These are phyloP conservation scores for Aspergillus cavernicola DNA, from an alignment of 495 filamentous ascomycete species.

Conservation along the genomic window DNA sequence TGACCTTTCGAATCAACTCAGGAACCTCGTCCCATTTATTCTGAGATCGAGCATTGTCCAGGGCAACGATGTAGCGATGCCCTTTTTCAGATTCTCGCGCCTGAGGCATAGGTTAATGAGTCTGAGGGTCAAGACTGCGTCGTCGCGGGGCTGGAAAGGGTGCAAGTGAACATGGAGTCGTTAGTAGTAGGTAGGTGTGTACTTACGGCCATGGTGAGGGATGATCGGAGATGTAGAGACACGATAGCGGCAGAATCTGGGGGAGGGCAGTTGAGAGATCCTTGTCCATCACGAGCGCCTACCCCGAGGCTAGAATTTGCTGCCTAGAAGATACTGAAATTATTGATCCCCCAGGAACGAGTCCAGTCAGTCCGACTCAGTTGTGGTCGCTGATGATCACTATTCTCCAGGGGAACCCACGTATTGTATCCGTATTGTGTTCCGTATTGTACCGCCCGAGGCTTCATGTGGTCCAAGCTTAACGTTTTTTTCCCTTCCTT, in stretches of 20 bases:
- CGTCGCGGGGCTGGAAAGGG: conserved; percentile 7
- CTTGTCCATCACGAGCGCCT: conserved; percentile 15
- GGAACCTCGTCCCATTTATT: conserved; percentile 87
- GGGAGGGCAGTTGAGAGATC: conserved; percentile 16
- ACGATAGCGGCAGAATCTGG: conserved; percentile 10
- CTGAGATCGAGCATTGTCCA: conserved; percentile 83
- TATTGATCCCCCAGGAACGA: too few species aligned
- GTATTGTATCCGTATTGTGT: conserved; percentile 8
- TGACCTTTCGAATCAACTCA: conserved; percentile 84
- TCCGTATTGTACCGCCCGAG: conserved; percentile 30
- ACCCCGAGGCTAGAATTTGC: conserved; percentile 16
- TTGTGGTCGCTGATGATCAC: too few species aligned
- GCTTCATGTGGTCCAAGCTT: conserved; percentile 30
- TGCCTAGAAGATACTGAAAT: not conserved
- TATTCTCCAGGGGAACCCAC: conserved; percentile 7
- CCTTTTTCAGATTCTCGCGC: conserved; percentile 62
- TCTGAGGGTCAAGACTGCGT: not conserved
- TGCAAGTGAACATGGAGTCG: not conserved
- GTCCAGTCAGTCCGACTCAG: too few species aligned
- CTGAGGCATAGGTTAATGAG: conserved; percentile 16
- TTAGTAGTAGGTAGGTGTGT: not conserved
- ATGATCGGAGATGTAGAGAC: conserved; percentile 17
- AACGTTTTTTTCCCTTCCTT: not conserved
- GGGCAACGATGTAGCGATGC: conserved; percentile 68
- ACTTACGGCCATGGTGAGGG: conserved; percentile 40